Evolutionary conservation across 73 alveolate genomes (phyloP).

Genomic region (Urostyla sp.): DNA sequence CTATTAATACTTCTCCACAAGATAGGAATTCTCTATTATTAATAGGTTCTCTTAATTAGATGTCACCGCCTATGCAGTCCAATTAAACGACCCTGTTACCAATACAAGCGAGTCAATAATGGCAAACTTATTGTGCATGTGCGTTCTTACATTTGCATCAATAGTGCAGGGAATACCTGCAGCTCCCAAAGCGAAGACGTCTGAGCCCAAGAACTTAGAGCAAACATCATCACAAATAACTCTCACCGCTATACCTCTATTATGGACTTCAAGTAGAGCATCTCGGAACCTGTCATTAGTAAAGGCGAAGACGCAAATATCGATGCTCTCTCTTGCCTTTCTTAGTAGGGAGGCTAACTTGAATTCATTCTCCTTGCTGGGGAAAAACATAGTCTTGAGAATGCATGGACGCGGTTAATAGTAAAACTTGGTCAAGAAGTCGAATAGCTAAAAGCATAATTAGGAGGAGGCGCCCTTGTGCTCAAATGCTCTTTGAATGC

Average conservation of each 20-base stretch:
- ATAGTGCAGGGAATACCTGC: conserved; percentile 68
- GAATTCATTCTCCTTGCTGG: conserved; percentile 76
- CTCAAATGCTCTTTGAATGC: neutral
- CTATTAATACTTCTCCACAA: conserved; percentile 42
- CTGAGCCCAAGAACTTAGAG: conserved; percentile 83
- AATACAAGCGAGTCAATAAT: conserved; percentile 51
- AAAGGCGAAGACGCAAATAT: conserved; percentile 82
- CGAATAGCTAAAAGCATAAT: conserved; percentile 2
- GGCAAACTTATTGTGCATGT: conserved; percentile 72
- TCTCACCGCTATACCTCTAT: conserved; percentile 79
- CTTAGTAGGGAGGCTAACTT: conserved; percentile 69
- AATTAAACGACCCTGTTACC: conserved; percentile 72
- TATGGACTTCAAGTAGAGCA: conserved; percentile 67
- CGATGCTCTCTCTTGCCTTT: conserved; percentile 77
- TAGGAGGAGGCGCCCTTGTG: neutral
- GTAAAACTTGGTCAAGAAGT: neutral
- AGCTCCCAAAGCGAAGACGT: conserved; percentile 74
- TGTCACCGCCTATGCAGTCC: conserved; percentile 80
- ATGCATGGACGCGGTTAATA: conserved; percentile 68
- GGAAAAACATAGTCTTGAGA: conserved; percentile 81
- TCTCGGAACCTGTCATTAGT: conserved; percentile 82
- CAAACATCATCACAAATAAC: conserved; percentile 89
- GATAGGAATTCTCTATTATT: conserved; percentile 56
- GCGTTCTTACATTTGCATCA: conserved; percentile 45
- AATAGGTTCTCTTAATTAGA: conserved; percentile 72